Percentiles rank a stretch among this genome's conserved stretches.
These are phyloP conservation scores for Tetrapyrgos nigripes DNA, from an alignment of 1,284 basidiomycete species.

Conservation along the genomic window DNA sequence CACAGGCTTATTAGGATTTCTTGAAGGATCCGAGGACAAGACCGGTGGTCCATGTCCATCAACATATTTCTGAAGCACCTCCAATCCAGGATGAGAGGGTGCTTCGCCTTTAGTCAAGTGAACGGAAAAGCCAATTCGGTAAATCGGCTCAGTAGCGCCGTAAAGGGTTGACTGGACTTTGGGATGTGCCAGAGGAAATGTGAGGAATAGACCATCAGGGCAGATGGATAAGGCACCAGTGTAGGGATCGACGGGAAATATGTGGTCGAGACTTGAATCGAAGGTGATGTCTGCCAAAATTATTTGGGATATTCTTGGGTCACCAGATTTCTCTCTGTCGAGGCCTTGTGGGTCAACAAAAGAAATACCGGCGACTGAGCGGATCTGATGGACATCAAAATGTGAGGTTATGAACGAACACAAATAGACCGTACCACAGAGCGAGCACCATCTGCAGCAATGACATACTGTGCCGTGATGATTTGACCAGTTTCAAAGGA, in stretches of 20 bases:
- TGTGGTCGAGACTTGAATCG: slow-evolving; percentile 20
- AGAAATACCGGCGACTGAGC: slow-evolving; percentile 35
- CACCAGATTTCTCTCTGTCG: slow-evolving; percentile 14
- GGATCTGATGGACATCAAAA: slow-evolving; percentile 29
- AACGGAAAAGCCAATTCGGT: slow-evolving; percentile 36
- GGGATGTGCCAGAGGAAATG: slow-evolving; percentile 28
- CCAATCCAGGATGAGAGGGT: slow-evolving; percentile 35
- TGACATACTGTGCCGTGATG: slow-evolving; percentile 52
- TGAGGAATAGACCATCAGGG: slow-evolving; percentile 29
- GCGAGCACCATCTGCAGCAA: slow-evolving; percentile 65
- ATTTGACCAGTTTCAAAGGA: slow-evolving; percentile 55
- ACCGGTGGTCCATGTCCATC: slow-evolving; percentile 33
- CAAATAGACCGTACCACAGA: slow-evolving; percentile 47
- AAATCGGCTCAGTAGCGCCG: slow-evolving; percentile 19
- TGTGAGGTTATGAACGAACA: not conserved
- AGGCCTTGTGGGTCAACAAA: slow-evolving; percentile 42
- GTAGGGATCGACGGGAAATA: not conserved
- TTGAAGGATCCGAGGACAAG: slow-evolving; percentile 34
- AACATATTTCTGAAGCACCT: slow-evolving; percentile 40
- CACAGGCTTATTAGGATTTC: slow-evolving; percentile 35
- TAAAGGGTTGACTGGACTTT: not conserved
- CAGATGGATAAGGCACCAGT: slow-evolving; percentile 13
- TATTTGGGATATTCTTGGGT: slow-evolving; percentile 34
- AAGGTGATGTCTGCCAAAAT: slow-evolving; percentile 43
- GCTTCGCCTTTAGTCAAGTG: slow-evolving; percentile 31